Conservation (phyloP, 805 yeast species). For the Kazachstania kunashirensis region DNA sequence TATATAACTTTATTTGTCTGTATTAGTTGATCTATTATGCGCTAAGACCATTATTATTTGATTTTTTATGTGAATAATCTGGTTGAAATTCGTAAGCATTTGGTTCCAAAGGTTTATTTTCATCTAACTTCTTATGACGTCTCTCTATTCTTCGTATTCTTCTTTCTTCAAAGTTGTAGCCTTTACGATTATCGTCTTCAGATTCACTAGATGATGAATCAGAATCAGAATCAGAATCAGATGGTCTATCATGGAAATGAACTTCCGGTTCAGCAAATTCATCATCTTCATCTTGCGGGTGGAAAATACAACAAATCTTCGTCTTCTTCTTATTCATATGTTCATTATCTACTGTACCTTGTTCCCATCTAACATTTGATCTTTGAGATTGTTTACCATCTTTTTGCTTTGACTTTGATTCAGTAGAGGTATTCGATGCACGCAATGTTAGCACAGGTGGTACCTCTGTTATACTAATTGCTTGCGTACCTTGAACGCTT, state of each 20-base stretch:
- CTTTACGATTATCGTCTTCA: constrained; percentile 34
- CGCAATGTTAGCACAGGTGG: constrained; percentile 23
- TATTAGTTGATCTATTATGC: background rate
- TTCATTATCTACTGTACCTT: constrained; percentile 85
- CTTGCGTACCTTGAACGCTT: constrained; percentile 12
- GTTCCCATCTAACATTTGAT: constrained; percentile 68
- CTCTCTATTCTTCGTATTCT: constrained; percentile 28
- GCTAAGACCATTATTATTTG: background rate
- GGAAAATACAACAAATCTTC: constrained; percentile 81
- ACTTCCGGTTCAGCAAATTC: constrained; percentile 11
- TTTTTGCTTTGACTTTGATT: constrained; percentile 4
- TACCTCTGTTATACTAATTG: constrained; percentile 14
- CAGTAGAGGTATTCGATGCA: constrained; percentile 8
- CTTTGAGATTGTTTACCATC: constrained; percentile 18
- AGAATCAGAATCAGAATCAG: constrained; percentile 20
- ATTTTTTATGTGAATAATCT: constrained; percentile 32
- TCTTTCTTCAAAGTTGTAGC: constrained; percentile 26
- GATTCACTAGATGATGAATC: constrained; percentile 25
- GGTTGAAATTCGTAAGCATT: constrained; percentile 92
- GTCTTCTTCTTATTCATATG: constrained; percentile 79
- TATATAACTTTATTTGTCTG: background rate
- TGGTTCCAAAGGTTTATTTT: constrained; percentile 36
- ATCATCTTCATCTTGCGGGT: constrained; percentile 52
- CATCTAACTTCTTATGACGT: constrained; percentile 25
- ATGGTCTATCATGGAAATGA: constrained; percentile 3